Conservation (phyloP, 192 early-diverging fungal genomes). For the Allomyces arbusculus region DNA sequence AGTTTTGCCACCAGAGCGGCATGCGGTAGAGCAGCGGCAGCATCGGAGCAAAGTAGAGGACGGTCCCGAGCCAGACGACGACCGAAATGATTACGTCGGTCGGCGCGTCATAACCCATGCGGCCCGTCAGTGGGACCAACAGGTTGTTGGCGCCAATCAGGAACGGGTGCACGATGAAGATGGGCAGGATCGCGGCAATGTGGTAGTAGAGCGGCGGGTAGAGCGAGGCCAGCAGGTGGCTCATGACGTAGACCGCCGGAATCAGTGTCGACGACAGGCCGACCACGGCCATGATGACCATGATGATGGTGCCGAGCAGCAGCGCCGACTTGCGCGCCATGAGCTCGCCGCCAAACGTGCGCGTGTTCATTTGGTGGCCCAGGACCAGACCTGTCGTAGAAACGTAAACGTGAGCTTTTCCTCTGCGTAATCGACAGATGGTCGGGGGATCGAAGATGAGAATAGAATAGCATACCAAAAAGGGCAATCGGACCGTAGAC, state of each 20-base stretch:
- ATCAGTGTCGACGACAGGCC: neutral
- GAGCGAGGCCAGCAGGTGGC: neutral
- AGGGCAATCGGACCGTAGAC: constrained; percentile 26
- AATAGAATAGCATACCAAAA: constrained; percentile 12
- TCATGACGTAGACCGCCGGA: neutral
- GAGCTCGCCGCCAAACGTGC: too few relatives aligned
- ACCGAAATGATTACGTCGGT: constrained; percentile 39
- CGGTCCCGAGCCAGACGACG: constrained; percentile 24
- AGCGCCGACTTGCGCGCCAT: too few relatives aligned
- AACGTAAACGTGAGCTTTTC: too few relatives aligned
- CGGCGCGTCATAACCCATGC: constrained; percentile 41
- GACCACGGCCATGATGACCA: neutral
- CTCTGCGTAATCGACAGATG: too few relatives aligned
- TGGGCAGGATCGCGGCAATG: neutral
- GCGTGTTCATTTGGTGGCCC: too few relatives aligned
- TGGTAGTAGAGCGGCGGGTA: neutral
- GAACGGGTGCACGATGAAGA: neutral
- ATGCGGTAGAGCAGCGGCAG: constrained; percentile 14
- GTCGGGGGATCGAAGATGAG: too few relatives aligned
- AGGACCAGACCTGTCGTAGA: too few relatives aligned
- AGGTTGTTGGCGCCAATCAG: constrained; percentile 20
- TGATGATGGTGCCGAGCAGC: too few relatives aligned
- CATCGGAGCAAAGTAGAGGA: constrained; percentile 18
- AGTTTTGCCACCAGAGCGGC: neutral
- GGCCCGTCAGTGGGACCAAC: constrained; percentile 47